These are phyloP conservation scores for Rhodotorula sp. DNA, from an alignment of 1,284 basidiomycete genomes.

Conservation along the genomic window DNA sequence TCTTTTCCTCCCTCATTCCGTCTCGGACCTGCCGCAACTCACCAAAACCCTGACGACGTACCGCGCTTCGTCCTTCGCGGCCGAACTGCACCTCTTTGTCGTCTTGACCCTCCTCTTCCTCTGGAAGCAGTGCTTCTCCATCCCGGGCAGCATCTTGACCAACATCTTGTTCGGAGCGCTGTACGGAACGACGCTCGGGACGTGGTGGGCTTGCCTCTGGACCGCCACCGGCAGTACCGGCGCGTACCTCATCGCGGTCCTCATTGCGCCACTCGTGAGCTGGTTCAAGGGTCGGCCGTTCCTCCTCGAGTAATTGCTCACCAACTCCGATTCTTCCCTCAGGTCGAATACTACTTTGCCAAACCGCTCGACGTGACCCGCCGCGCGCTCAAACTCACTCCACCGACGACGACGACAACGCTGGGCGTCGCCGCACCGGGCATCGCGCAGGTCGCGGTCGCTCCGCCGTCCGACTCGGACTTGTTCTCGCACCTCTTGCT, in stretches of 20 bases:
- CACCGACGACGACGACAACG: background rate
- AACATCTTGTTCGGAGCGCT: conserved; percentile 47
- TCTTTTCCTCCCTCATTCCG: conserved; percentile 39
- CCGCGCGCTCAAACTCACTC: conserved; percentile 34
- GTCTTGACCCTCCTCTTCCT: conserved; percentile 44
- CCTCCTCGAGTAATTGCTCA: no score
- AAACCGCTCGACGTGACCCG: conserved; percentile 43
- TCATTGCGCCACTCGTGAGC: conserved; percentile 38
- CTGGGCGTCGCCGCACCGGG: background rate
- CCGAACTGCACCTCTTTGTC: conserved; percentile 39
- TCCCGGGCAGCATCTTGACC: conserved; percentile 46
- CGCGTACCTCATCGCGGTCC: conserved; percentile 38
- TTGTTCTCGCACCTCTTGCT: conserved; percentile 45
- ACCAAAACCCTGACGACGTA: conserved; percentile 33
- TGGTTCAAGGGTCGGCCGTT: background rate
- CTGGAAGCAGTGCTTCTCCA: conserved; percentile 47
- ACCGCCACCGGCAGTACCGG: conserved; percentile 40
- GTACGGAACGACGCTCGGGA: conserved; percentile 42
- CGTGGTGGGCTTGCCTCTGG: conserved; percentile 39
- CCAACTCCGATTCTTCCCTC: background rate
- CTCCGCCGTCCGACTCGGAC: conserved; percentile 34
- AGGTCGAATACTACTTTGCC: conserved; percentile 45
- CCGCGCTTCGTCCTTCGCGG: conserved; percentile 30
- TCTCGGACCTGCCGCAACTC: conserved; percentile 37
- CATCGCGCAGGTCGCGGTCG: background rate